phyloP scores from a whole-genome alignment of 495 filamentous ascomycete genomes.

The Amorphotheca resinae region DNA sequence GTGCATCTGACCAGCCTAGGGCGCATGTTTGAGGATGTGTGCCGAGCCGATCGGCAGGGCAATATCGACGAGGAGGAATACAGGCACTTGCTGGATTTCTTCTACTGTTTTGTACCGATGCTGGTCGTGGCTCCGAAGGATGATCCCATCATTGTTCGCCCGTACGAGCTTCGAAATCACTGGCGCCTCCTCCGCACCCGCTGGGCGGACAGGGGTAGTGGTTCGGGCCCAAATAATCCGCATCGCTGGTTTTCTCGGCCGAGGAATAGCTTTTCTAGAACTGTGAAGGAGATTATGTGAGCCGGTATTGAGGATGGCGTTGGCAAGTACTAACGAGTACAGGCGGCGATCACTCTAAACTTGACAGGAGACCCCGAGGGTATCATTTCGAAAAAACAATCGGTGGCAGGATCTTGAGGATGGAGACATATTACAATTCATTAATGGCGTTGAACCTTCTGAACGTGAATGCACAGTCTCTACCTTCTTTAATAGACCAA shows the following conservation, averaged over 20 bases:
- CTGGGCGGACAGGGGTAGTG: not conserved
- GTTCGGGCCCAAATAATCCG: not conserved
- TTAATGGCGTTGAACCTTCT: too few species aligned
- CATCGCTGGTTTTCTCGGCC: constrained; percentile 4
- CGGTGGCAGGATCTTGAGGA: too few species aligned
- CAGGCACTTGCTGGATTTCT: constrained; percentile 3
- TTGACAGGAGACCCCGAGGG: too few species aligned
- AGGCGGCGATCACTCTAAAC: too few species aligned
- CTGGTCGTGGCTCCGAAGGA: not conserved
- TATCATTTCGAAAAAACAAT: too few species aligned
- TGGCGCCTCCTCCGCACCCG: not conserved
- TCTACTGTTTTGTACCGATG: constrained; percentile 9
- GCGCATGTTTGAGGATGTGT: constrained; percentile 2
- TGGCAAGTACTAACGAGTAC: too few species aligned
- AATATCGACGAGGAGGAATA: constrained; percentile 2
- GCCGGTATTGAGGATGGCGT: too few species aligned
- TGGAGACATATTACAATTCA: too few species aligned
- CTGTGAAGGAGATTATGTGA: not conserved
- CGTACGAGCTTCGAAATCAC: not conserved
- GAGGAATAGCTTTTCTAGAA: not conserved
- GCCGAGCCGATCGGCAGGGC: constrained; percentile 1
- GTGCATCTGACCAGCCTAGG: too few species aligned
- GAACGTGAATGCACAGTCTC: too few species aligned
- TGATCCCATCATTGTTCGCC: not conserved
- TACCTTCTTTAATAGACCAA: too few species aligned